A percentile compares a stretch with the other conserved stretches of the same genome.
Conservation (phyloP, 2,329 filamentous ascomycete species). For the Lizonia empirigonia region DNA sequence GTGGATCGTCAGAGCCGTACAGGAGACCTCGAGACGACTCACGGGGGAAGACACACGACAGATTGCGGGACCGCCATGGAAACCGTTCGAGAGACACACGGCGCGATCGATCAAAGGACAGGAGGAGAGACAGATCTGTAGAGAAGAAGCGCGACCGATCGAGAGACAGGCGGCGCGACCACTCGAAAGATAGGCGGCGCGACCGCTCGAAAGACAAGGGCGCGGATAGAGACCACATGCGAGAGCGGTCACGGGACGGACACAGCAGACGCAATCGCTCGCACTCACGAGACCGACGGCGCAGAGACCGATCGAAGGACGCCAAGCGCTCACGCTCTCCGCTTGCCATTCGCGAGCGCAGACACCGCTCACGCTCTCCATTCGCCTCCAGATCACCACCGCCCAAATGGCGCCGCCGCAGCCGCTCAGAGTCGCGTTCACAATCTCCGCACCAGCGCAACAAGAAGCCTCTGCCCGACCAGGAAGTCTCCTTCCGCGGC, state of each 20-base stretch:
- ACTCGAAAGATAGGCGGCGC: conserved; percentile 9
- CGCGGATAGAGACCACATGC: conserved; percentile 14
- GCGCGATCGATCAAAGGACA: conserved; percentile 27
- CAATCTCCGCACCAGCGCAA: conserved; percentile 51
- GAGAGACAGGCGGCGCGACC: conserved; percentile 17
- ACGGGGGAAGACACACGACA: conserved; percentile 20
- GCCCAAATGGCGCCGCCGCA: conserved; percentile 45
- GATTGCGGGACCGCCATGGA: conserved; percentile 15
- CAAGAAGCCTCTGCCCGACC: conserved; percentile 53
- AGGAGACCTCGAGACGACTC: conserved; percentile 28
- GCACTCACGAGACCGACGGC: conserved; percentile 23
- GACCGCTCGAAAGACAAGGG: conserved; percentile 29
- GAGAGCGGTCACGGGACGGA: conserved; percentile 19
- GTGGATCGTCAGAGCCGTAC: conserved; percentile 38
- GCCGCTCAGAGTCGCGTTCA: conserved; percentile 46
- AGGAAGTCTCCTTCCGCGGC: conserved; percentile 53
- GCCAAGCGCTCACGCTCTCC: conserved; percentile 34
- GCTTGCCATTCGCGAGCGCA: conserved; percentile 30
- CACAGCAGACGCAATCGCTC: conserved; percentile 17
- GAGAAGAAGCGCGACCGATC: conserved; percentile 29
- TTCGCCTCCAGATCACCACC: conserved; percentile 35
- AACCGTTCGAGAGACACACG: conserved; percentile 26
- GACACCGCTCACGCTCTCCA: conserved; percentile 33
- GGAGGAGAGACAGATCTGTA: conserved; percentile 13
- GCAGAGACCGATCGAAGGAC: conserved; percentile 21